Evolutionary conservation across 164 flowering plant species (phyloP), one percentile per base, ranked within the genome.

Genomic region (Piper longum): DNA sequence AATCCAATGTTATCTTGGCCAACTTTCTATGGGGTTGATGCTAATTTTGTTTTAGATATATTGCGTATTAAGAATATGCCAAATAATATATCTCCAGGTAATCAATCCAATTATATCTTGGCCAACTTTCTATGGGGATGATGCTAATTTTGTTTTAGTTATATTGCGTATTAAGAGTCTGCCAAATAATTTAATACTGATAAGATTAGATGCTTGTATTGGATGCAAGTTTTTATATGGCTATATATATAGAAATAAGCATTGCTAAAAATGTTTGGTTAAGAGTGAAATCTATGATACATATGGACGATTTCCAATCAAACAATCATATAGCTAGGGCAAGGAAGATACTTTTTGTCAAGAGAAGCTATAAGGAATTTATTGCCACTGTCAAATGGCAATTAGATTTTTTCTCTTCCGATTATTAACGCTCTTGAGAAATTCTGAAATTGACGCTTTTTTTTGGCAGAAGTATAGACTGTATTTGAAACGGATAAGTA

Each of bases 391-490:
- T 26, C 36, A 26, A 26, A 26, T 26, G 36, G 36, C 36, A 26
- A 26, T 26, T 26, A 26, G 36, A 26, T 26, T 26, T 26, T 26
- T 26, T 26, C 36, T 26, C 2, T 26, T 26, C 36, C 2, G 36
- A 26, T 26, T 26, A 26, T 26, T 26, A 26, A 26, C 1, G 36
- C 36, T 26, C 36, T 26, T 26, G 36, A 26, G 36, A 26, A 26
- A 26, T 48, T 48, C 52, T 9, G 14, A 48, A 48, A 48, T 14
- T 48, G 52, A 48, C 52, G 9, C 14, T 48, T 57, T 57, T 60
- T 11, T 41, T 39, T 70, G 76, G 77, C 91, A 93, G 98, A 93
- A 93, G 71, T 93, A 83, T 66, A 75, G 98, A 76, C 90, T 88
- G 19, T 89, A 84, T 74, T 81, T 93, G 74, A 86, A 84, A 76